Evolutionary conservation across 106 monocot species (phyloP).

Genomic region (Platanthera zijinensis): DNA sequence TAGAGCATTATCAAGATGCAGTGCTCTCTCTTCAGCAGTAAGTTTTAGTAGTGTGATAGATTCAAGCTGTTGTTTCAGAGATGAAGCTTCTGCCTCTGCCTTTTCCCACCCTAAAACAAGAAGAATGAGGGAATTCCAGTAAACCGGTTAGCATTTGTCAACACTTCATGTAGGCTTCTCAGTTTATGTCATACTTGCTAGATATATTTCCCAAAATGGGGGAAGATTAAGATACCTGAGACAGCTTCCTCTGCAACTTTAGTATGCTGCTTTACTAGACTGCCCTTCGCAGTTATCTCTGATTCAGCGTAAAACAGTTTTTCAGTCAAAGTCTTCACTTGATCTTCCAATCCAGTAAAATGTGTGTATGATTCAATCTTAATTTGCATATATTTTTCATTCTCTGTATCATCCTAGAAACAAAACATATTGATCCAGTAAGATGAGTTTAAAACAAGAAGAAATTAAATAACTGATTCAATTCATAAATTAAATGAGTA

Average conservation of each 20-base stretch:
- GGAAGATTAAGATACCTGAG: constrained; percentile 31
- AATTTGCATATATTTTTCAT: constrained; percentile 47
- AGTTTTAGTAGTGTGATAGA: constrained; percentile 55
- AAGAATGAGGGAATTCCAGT: background rate
- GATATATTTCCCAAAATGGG: background rate
- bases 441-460: background rate
- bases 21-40: constrained; percentile 55
- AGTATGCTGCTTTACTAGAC: constrained; percentile 69
- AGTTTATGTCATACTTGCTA: background rate
- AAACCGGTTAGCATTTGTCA: background rate
- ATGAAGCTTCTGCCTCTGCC: constrained; percentile 65
- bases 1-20: constrained; percentile 65
- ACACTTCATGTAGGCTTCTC: background rate
- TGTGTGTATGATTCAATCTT: constrained; percentile 42
- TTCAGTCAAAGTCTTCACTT: constrained; percentile 40
- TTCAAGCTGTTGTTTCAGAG: constrained; percentile 77
- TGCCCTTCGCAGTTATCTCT: constrained; percentile 54
- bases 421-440: background rate
- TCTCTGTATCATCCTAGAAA: constrained; percentile 36
- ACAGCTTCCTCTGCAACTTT: constrained; percentile 82
- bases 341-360: constrained; percentile 45
- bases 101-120: constrained; percentile 79
- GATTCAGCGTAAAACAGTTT: constrained; percentile 43
- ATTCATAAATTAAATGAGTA: background rate
- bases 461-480: background rate